Evolutionary conservation across 2,329 filamentous ascomycete species (phyloP).

Genomic region (Emergomyces orientalis): DNA sequence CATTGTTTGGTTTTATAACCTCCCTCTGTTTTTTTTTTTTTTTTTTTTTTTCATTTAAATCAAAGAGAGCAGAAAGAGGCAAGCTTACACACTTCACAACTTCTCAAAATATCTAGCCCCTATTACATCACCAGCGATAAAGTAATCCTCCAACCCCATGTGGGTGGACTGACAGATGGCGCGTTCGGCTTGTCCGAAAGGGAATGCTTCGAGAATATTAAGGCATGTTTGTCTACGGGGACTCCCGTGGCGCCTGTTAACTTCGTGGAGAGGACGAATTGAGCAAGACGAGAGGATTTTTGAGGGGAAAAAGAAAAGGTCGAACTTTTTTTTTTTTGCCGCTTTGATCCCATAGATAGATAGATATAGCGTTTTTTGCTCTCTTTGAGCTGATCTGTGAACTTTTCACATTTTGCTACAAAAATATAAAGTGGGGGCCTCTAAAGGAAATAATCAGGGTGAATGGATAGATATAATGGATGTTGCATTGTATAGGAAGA

Average conservation of each 20-base stretch:
- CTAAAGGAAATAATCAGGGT: too few species aligned
- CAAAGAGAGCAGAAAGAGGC: neutral
- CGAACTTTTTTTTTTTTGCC: too few species aligned
- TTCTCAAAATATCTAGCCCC: too few species aligned
- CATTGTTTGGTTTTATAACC: too few species aligned
- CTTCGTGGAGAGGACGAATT: constrained; percentile 1
- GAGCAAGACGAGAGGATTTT: too few species aligned
- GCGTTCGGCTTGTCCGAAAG: constrained; percentile 37
- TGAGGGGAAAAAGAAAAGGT: neutral
- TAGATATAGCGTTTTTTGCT: too few species aligned
- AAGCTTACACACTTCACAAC: neutral
- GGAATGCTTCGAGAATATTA: constrained; percentile 42
- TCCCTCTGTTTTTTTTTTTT: neutral
- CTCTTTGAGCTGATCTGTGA: too few species aligned
- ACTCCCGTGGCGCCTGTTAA: constrained; percentile 34
- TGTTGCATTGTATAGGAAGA: too few species aligned
- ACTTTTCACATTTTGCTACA: too few species aligned
- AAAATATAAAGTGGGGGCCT: too few species aligned
- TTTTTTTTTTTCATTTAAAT: neutral
- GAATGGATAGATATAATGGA: too few species aligned
- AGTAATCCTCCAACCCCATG: constrained; percentile 38
- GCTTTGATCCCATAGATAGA: too few species aligned
- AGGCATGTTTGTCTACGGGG: constrained; percentile 32
- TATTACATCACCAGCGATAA: constrained; percentile 36
- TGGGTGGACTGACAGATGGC: constrained; percentile 38